Evolutionary conservation across 2,329 filamentous ascomycete species (phyloP), one percentile per base, ranked within the genome.

Genomic region (Clarireedia homoeocarpa): DNA sequence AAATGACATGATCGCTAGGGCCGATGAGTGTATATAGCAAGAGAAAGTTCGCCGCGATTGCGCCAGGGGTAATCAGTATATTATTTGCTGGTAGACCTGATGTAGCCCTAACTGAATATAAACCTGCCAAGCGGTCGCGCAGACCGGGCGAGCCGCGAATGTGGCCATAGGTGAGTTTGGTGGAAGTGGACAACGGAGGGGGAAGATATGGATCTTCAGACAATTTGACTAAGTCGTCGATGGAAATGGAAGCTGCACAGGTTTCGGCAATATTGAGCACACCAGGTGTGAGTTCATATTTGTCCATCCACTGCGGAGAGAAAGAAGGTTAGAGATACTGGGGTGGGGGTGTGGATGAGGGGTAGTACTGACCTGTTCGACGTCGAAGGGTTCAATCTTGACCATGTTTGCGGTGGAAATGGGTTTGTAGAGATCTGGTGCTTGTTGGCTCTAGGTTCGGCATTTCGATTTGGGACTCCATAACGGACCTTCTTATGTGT

Each of bases 31-130:
- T 77, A 69, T 91, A 91, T 6, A 94, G 78, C 2, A 84, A 73
- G n/a, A 94, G 73, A 63, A 90, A 89, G 67, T 95, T 95, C n/a
- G 89, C 90, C 5, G 82, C 78, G 51, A 95, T 95, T 14, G 89
- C 89, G 9, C 91, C 91, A 30, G 86, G 82, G 0, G 88, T 89
- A 57, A 92, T 84, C 53, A 95, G 71, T 42, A 95, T 78, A 64
- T 87, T 83, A 15, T 90, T 82, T 1, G 68, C 73, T 17, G 76
- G 70, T 10, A 82, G 67, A 5, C 74, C 73, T 1, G 70, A 69
- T 9, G 20, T n/a, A 59, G 71, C 72, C 59, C 82, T 79, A 23
- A 76, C 75, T 4, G 82, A 82, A 67, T 89, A 89, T 3, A 88
- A 74, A 17, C 77, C 73, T 5, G 86, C 80, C 14, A 94, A 77